Evolutionary conservation across 805 yeast genomes (phyloP).

Genomic region (Cyberlindnera euphorbiiphila): DNA sequence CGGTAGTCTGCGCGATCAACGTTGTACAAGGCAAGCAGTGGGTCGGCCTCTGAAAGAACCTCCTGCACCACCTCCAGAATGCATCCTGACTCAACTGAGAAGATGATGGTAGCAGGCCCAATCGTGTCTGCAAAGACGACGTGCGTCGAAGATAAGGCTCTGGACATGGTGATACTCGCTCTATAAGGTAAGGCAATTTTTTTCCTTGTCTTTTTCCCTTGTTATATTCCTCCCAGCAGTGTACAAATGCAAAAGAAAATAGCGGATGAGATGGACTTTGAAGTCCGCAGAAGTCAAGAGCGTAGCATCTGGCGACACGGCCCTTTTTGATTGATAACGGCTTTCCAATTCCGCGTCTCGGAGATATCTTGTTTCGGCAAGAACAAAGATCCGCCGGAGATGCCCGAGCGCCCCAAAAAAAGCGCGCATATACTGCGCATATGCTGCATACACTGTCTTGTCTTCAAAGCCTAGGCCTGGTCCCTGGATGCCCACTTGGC

Average conservation of each 20-base stretch:
- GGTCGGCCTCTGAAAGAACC: slow-evolving; percentile 38
- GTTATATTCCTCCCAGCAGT: too few relatives aligned
- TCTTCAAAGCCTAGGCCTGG: too few relatives aligned
- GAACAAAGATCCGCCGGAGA: slow-evolving; percentile 6
- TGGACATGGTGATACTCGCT: slow-evolving; percentile 24
- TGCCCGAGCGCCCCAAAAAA: too few relatives aligned
- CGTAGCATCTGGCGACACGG: too few relatives aligned
- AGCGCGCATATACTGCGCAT: too few relatives aligned
- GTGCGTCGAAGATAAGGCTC: slow-evolving; percentile 57
- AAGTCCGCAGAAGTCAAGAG: too few relatives aligned
- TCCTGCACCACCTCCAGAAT: slow-evolving; percentile 49
- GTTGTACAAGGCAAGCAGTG: slow-evolving; percentile 38
- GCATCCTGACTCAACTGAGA: slow-evolving; percentile 52
- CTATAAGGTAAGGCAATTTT: too few relatives aligned
- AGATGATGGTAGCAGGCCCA: slow-evolving; percentile 62
- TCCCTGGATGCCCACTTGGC: too few relatives aligned
- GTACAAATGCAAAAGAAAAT: too few relatives aligned
- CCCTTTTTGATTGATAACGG: slow-evolving; percentile 12
- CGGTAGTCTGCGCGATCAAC: slow-evolving; percentile 41
- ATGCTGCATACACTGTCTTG: too few relatives aligned
- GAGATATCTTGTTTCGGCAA: slow-evolving; percentile 6
- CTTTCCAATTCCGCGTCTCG: slow-evolving; percentile 2
- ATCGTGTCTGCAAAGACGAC: slow-evolving; percentile 49
- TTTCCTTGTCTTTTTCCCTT: too few relatives aligned
- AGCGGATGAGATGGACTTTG: too few relatives aligned